Base-by-base conservation (phyloP, 1,139 yeast genomes). In the Candida albicans region DNA sequence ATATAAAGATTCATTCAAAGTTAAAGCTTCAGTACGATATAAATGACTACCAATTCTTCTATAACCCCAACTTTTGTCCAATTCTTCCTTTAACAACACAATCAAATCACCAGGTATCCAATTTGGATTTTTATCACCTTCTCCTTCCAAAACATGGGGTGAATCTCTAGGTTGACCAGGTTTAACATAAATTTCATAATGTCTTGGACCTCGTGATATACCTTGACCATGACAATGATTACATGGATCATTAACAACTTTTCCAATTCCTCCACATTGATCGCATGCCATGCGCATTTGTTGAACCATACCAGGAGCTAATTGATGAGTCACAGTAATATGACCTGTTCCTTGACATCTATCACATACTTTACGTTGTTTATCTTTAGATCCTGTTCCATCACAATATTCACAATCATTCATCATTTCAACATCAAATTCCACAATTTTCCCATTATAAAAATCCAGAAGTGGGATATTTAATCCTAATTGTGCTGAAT, bases 221-320 rank as follows among this genome's bases (percentile, higher is more conserved):
- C 90, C 87, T 2, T 67, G 52, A 2, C 99, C 99, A 8, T 71
- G 65, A 65, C 99, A 93, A 26, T 61, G 65, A 18, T 69, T 61
- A 70, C 99, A 93, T 36, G 77, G 75, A 51, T 82, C 70, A 40
- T 76, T 69, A 39, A 89, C 83, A 10, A 73, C 67, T 44, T 79
- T 70, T 9, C 99, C 99, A 42, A 73, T 69, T 31, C 99, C 99
- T 13, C 72, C 68, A 71, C 99, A 93, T 44, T 68, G 69, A 46
- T 86, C 90, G 73, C 99, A 93, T 11, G 75, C 75, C 41, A 82
- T 77, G 59, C 87, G 91, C 54, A 90, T 75, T 50, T 86, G 88
- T 63, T 91, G 98, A 49, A 87, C 70, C 89, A 93, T 87, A 7
- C 93, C 93, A 8, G 95, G 96, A 0, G 89, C 97, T 51, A 93